These are phyloP conservation scores for Baorangia bicolor DNA, from an alignment of 768 basidiomycete genomes.

Conservation along the genomic window DNA sequence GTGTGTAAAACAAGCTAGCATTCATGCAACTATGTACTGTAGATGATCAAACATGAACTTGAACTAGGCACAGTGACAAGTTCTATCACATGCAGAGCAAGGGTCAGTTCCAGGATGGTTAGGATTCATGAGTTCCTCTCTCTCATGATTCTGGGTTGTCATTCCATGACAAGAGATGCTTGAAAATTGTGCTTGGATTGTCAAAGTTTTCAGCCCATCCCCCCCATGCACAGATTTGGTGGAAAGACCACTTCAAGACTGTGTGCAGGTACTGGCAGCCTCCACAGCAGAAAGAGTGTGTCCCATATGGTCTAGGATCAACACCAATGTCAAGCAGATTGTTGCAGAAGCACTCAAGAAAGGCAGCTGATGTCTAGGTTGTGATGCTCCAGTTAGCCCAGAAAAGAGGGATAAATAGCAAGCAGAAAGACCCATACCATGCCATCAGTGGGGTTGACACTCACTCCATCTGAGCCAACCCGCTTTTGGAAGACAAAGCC, in stretches of 20 bases:
- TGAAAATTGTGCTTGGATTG: constrained; percentile 21
- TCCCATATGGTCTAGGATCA: neutral
- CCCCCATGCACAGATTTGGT: neutral
- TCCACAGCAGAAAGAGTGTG: neutral
- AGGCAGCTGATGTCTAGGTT: neutral
- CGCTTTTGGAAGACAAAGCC: no score
- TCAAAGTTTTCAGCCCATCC: neutral
- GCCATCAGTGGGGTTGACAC: no score
- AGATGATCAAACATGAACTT: no score
- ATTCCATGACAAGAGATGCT: no score
- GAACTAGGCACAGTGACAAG: neutral
- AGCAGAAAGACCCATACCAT: no score
- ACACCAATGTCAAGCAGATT: neutral
- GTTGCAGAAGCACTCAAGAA: neutral
- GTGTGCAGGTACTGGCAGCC: neutral
- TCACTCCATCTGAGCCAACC: no score
- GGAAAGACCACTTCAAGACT: neutral
- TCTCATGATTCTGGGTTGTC: no score
- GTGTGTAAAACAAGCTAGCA: no score
- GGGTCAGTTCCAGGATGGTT: neutral
- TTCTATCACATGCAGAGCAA: neutral
- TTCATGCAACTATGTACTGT: no score
- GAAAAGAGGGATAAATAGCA: no score
- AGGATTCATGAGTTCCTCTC: neutral
- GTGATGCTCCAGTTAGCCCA: no score